Evolutionary conservation across 2,329 filamentous ascomycete species (phyloP).

Genomic region (Ceratocystis cacaofunesta): DNA sequence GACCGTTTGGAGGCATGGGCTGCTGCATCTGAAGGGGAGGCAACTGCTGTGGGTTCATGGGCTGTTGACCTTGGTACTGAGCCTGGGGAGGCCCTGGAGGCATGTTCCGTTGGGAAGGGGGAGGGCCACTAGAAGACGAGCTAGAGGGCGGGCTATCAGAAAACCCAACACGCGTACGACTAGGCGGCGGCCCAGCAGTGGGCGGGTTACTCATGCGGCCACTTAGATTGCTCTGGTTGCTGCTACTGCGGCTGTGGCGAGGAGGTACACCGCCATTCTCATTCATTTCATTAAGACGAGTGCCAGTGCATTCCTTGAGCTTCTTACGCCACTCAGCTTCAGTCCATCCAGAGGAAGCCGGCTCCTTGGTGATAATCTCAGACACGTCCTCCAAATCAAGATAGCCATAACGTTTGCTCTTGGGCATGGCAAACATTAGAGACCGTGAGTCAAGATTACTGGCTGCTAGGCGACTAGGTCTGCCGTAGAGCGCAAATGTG

Average conservation of each 20-base stretch:
- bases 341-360: constrained; percentile 54
- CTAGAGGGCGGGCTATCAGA: constrained; percentile 36
- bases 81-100: background rate
- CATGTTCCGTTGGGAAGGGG: background rate
- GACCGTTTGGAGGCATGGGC: constrained; percentile 3
- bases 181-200: constrained; percentile 24
- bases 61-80: background rate
- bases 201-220: constrained; percentile 35
- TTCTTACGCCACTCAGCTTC: constrained; percentile 82
- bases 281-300: constrained; percentile 54
- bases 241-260: constrained; percentile 38
- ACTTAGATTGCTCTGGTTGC: constrained; percentile 42
- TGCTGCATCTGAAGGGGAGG: constrained; percentile 1
- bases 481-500: constrained; percentile 79
- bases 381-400: constrained; percentile 78
- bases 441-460: constrained; percentile 77
- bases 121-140: constrained; percentile 2
- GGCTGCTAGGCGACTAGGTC: constrained; percentile 71
- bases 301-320: constrained; percentile 75
- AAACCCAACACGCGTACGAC: constrained; percentile 37
- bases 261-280: constrained; percentile 28
- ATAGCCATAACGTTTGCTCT: constrained; percentile 75
- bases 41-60: constrained; percentile 4
- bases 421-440: constrained; percentile 96
- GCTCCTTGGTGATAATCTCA: constrained; percentile 60